Base-by-base conservation (phyloP, 208 protist genomes). In the Crithidia bombi region DNA sequence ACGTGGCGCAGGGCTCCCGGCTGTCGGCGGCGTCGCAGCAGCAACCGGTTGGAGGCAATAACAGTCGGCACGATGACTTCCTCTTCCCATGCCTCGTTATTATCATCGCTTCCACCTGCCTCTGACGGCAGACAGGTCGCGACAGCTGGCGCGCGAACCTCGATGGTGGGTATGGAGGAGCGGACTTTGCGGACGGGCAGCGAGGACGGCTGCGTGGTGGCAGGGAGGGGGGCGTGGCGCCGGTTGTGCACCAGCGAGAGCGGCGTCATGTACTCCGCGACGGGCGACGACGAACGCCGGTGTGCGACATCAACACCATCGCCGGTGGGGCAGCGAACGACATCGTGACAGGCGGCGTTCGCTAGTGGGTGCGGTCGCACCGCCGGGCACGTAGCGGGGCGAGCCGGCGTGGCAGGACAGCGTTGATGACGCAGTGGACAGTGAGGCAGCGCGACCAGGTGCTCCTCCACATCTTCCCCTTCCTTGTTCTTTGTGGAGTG, bases 31-130 rank as follows among this genome's bases (percentile, higher is more conserved):
- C 11, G 50, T 10, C 7, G 28, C 28, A 12, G 50, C 52, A 58
- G 33, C 7, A n/a, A 6, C 5, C 52, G 33, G 14, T 58, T 9
- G 5, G 52, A 58, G 19, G 52, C 52, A 4, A 58, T 19, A 3
- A 58, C 52, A 30, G 52, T 58, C 14, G 52, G 52, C 15, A 58
- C 52, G 33, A 0, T n/a, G 4, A 44, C 52, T n/a, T 58, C 52
- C 11, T 36, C 10, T 3, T 7, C 25, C 21, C 44, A 7, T 23
- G 38, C 38, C 15, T 19, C 41, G 41, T 17, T 5, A 6, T 7
- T 19, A 19, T 4, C 41, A 47, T 19, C 41, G 41, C 41, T n/a
- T n/a, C n/a, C n/a, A 19, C 15, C 11, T 47, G 11, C 21, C 41
- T 41, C 3, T 10, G 14, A 19, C 41, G 21, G 15, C 15, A 4